Base-by-base conservation (phyloP, 371 early-diverging fungal genomes). In the Circinella minor region DNA sequence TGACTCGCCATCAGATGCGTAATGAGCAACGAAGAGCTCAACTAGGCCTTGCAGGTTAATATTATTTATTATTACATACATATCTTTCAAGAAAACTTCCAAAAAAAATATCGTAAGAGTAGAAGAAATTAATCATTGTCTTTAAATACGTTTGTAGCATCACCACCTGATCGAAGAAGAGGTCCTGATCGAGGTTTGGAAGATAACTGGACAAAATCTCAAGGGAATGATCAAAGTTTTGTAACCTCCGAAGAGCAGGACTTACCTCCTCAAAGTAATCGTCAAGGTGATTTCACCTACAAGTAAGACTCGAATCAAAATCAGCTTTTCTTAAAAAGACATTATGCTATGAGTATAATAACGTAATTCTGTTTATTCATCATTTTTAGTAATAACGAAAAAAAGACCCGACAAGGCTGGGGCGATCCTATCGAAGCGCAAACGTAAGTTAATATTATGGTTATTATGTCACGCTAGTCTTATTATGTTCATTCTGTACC, bases 401-500 rank as follows among this genome's bases (percentile, higher is more conserved):
- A 94, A 86, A 93, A 92, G 83, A 88, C 88, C 66, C 83, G 83
- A 62, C 85, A 88, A 71, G 86, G 86, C 46, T 91, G 91, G 91
- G 94, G 93, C 55, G 81, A 89, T 69, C 38, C 57, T 18, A 67
- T 46, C 57, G 66, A 51, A 62, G 63, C 72, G 20, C 61, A 73
- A 67, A 55, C 65, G 57, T 68, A 74, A 48, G 69, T 66, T 73
- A 63, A 62, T 69, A 71, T 68, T 10, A 18, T 68, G 36, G 61
- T 27, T 18, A 14, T 27, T 36, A 4, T 36, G 20, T 20, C 27
- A 9, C 17, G 17, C 15, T 36, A 14, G 6, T 27, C 34, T 34
- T 34, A 27, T 57, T 57, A 9, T 36, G 17, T 20, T 17, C 34
- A 67, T 51, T 1, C 0, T 27, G 27, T 27, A 27, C 27, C 27